phyloP scores from a whole-genome alignment of 1,139 yeast genomes.

The Debaryomyces nepalensis region DNA sequence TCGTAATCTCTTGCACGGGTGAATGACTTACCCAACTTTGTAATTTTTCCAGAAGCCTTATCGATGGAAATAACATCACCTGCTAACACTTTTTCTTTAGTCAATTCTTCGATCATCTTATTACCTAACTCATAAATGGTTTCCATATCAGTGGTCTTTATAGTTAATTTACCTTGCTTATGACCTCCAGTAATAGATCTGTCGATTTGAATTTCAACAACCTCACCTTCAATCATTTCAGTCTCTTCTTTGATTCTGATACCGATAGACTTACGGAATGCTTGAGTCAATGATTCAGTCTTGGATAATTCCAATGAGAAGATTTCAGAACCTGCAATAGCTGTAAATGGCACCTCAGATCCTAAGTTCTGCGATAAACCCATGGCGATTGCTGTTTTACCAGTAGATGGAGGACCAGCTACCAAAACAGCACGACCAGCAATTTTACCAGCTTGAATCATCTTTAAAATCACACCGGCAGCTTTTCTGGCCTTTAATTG shows the following conservation, averaged over 20 bases:
- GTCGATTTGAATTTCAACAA: slow-evolving; percentile 96
- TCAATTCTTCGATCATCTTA: slow-evolving; percentile 95
- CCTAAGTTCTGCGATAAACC: slow-evolving; percentile 92
- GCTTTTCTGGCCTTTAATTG: slow-evolving; percentile 94
- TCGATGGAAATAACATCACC: slow-evolving; percentile 97
- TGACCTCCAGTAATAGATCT: slow-evolving; percentile 97
- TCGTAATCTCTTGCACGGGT: slow-evolving; percentile 97
- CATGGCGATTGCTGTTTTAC: slow-evolving; percentile 98
- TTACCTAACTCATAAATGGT: slow-evolving; percentile 96
- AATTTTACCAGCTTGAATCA: slow-evolving; percentile 91
- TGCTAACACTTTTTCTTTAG: slow-evolving; percentile 94
- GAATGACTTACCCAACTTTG: slow-evolving; percentile 93
- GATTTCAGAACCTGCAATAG: slow-evolving; percentile 92
- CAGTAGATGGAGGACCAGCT: slow-evolving; percentile 99
- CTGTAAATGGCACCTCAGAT: slow-evolving; percentile 91
- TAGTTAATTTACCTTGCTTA: slow-evolving; percentile 96
- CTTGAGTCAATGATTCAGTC: slow-evolving; percentile 95
- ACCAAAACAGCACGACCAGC: slow-evolving; percentile 96
- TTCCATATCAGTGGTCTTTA: slow-evolving; percentile 98
- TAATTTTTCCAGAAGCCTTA: slow-evolving; percentile 91
- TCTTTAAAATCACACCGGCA: slow-evolving; percentile 89
- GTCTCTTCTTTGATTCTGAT: slow-evolving; percentile 95
- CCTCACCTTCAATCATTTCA: slow-evolving; percentile 97
- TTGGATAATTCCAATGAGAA: slow-evolving; percentile 89
- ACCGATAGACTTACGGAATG: slow-evolving; percentile 94